Conservation (phyloP, 148 eudicot species). For the Tetragonia tetragonoides region DNA sequence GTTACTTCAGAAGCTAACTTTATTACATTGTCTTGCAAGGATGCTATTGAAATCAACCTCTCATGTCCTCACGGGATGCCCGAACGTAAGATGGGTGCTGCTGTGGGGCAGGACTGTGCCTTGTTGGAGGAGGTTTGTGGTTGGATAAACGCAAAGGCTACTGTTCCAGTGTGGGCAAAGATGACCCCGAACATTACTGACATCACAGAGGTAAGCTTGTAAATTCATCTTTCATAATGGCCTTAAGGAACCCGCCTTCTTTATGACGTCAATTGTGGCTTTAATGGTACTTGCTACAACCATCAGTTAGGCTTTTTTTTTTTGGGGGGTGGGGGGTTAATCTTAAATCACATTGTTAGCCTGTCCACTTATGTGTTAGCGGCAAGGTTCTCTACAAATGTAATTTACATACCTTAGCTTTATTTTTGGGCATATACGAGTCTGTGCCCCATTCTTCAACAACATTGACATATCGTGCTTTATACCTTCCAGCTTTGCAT, state of each 20-base stretch:
- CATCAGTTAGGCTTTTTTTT: no score
- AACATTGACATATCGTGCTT: neutral
- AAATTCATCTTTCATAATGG: constrained; percentile 4
- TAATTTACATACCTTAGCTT: neutral
- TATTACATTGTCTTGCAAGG: constrained; percentile 36
- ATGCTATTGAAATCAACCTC: constrained; percentile 91
- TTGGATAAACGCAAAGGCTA: constrained; percentile 93
- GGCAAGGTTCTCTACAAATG: neutral
- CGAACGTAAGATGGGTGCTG: constrained; percentile 97
- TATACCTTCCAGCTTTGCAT: neutral
- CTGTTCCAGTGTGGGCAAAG: constrained; percentile 98
- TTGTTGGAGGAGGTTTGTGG: constrained; percentile 86
- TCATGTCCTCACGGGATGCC: constrained; percentile 99
- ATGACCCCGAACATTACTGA: constrained; percentile 98
- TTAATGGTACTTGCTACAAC: neutral
- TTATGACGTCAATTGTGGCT: neutral
- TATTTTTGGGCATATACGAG: neutral
- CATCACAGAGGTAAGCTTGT: constrained; percentile 65
- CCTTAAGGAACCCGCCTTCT: neutral
- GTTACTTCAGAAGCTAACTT: constrained; percentile 12
- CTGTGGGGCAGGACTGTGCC: constrained; percentile 93
- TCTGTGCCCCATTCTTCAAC: neutral
- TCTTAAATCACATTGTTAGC: neutral
- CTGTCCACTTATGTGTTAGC: neutral
- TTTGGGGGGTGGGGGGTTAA: neutral